A percentile compares a stretch with the other conserved stretches of the same genome.
These are phyloP conservation scores for Amphirosellinia nigrospora DNA, from an alignment of 495 filamentous ascomycete species.

Conservation along the genomic window DNA sequence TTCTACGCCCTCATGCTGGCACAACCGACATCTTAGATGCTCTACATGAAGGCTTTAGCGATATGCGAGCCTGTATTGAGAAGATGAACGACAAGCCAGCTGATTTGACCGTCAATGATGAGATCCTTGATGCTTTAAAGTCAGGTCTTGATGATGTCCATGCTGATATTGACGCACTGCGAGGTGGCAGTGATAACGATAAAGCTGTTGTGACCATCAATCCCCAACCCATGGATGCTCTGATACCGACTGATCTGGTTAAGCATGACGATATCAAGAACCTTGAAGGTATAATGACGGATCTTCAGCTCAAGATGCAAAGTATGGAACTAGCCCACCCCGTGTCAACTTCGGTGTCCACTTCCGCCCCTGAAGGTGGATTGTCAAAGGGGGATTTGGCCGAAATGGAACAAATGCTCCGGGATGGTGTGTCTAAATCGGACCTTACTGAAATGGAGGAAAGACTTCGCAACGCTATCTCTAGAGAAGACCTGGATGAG, in stretches of 20 bases:
- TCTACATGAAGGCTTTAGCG: conserved; percentile 79
- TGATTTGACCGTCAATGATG: conserved; percentile 79
- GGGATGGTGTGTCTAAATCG: conserved; percentile 56
- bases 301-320: conserved; percentile 84
- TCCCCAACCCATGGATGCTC: conserved; percentile 37
- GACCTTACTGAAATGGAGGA: conserved; percentile 66
- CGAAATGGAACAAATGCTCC: conserved; percentile 56
- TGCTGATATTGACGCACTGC: conserved; percentile 78
- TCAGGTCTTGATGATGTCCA: conserved; percentile 74
- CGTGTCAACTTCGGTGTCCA: conserved; percentile 44
- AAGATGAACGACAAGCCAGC: conserved; percentile 78
- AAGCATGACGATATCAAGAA: conserved; percentile 78
- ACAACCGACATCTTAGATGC: conserved; percentile 81
- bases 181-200: conserved; percentile 55
- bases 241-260: conserved; percentile 50
- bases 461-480: conserved; percentile 38
- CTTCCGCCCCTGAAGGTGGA: conserved; percentile 36
- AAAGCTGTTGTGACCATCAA: conserved; percentile 62
- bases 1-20: conserved; percentile 59
- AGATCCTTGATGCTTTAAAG: conserved; percentile 85
- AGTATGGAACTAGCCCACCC: conserved; percentile 68
- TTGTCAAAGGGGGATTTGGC: conserved; percentile 62
- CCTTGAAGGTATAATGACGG: conserved; percentile 79
- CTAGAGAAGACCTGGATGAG: conserved; percentile 57
- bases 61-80: conserved; percentile 74